Evolutionary conservation across 1,284 basidiomycete species (phyloP), one percentile per base, ranked within the genome.

Genomic region (Hymenochaete sp.): DNA sequence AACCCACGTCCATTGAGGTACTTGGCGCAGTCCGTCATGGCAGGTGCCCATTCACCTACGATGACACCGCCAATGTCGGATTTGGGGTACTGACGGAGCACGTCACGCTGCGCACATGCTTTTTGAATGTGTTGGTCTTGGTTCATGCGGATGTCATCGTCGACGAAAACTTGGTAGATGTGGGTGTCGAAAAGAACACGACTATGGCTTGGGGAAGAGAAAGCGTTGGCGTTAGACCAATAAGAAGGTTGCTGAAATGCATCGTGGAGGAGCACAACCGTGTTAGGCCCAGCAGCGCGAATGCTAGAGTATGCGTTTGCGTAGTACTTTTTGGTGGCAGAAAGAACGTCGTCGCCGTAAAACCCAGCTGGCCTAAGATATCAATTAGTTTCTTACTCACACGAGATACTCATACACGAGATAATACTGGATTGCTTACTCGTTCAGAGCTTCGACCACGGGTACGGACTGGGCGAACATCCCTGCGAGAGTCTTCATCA

Each of bases 1-100:
- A 69, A 51, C 21, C 79, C 71, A 33, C 79, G 73, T 18, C 81
- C 81, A 55, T 88, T 87, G 47, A 89, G 64, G 56, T 70, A 90
- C 54, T 67, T 78, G n/a, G 92, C 89, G 56, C 92, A 96, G 60
- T 96, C 93, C 7, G 80, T 93, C 42, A 75, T 66, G 0, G 88
- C 88, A 28, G 85, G 73, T 0, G 84, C 77, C 87, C 88, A 93
- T 66, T 93, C 89, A 45, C 89, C 90, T 28, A 90, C 83, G 42
- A 92, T 66, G 25, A 76, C 64, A 84, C 82, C 88, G 9, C 88
- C 70, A 31, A 79, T 69, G n/a, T n/a, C n/a, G n/a, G n/a, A n/a
- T n/a, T n/a, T n/a, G n/a, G n/a, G n/a, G 53, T 79, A 82, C 6
- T 57, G 57, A 0, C 70, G 57, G 31, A 90, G 71, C 1, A 64